Evolutionary conservation across 139 green algal genomes (phyloP).

Genomic region (Prasinococcaceae sp.): DNA sequence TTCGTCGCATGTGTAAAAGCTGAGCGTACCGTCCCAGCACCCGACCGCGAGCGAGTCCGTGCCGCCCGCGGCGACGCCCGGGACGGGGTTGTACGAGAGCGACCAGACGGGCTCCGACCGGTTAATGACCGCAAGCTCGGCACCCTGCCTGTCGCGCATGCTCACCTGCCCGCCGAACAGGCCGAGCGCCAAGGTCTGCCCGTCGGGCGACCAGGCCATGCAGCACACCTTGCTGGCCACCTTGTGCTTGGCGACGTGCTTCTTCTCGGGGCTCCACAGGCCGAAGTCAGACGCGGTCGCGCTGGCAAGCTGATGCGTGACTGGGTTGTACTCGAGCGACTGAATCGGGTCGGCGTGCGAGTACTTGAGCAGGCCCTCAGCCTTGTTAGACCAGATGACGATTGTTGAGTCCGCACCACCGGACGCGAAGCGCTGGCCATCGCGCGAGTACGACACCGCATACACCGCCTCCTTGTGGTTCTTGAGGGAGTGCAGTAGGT

Average conservation of each 20-base stretch:
- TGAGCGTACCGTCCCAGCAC: slow-evolving; percentile 53
- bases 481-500: slow-evolving; percentile 56
- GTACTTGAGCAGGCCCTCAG: slow-evolving; percentile 68
- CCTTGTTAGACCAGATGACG: slow-evolving; percentile 76
- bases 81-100: slow-evolving; percentile 23
- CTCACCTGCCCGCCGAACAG: slow-evolving; percentile 51
- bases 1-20: slow-evolving; percentile 43
- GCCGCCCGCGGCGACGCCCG: background rate
- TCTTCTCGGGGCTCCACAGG: slow-evolving; percentile 69
- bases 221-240: slow-evolving; percentile 24
- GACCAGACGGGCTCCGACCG: slow-evolving; percentile 47
- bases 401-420: slow-evolving; percentile 69
- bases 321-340: slow-evolving; percentile 59
- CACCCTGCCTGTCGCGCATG: slow-evolving; percentile 53
- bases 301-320: slow-evolving; percentile 64
- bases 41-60: slow-evolving; percentile 40
- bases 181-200: slow-evolving; percentile 54
- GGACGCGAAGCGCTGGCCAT: slow-evolving; percentile 68
- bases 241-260: slow-evolving; percentile 70
- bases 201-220: slow-evolving; percentile 57
- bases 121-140: slow-evolving; percentile 48
- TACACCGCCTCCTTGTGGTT: slow-evolving; percentile 59
- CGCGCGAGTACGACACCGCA: slow-evolving; percentile 49
- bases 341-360: slow-evolving; percentile 63
- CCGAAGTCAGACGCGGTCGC: slow-evolving; percentile 55